Evolutionary conservation across 352 stramenopile species (phyloP).

Genomic region (Phytophthora hybrid): DNA sequence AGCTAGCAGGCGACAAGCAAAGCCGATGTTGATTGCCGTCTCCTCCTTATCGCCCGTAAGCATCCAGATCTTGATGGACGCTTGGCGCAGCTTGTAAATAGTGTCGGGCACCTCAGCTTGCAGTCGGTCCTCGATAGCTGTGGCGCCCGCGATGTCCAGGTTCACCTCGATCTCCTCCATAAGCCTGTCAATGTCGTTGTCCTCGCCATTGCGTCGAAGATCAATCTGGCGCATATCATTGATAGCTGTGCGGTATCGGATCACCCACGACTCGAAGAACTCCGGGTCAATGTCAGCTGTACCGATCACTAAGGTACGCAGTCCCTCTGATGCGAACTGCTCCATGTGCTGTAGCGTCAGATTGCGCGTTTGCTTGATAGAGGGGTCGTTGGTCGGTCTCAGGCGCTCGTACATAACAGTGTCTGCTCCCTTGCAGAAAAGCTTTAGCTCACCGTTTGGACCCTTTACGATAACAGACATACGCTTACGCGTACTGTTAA

Average conservation of each 20-base stretch:
- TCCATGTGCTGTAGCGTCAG: slow-evolving; percentile 90
- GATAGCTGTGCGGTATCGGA: slow-evolving; percentile 74
- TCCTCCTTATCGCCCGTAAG: slow-evolving; percentile 96
- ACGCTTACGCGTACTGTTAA: slow-evolving; percentile 95
- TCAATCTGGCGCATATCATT: slow-evolving; percentile 92
- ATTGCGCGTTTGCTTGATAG: slow-evolving; percentile 60
- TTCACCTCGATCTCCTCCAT: slow-evolving; percentile 92
- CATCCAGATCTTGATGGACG: slow-evolving; percentile 96
- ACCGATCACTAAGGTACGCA: slow-evolving; percentile 92
- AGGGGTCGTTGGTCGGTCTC: slow-evolving; percentile 51
- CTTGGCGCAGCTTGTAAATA: slow-evolving; percentile 92
- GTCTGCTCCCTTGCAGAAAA: slow-evolving; percentile 91
- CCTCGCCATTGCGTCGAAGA: slow-evolving; percentile 67
- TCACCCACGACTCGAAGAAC: slow-evolving; percentile 76
- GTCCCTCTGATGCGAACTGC: slow-evolving; percentile 86
- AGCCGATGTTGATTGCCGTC: slow-evolving; percentile 97
- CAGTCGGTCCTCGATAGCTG: slow-evolving; percentile 95
- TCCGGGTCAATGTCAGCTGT: slow-evolving; percentile 59
- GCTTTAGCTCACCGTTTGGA: slow-evolving; percentile 61
- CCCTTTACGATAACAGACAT: slow-evolving; percentile 93
- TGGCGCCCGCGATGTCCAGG: slow-evolving; percentile 90
- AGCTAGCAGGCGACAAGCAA: slow-evolving; percentile 91
- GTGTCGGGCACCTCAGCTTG: slow-evolving; percentile 93
- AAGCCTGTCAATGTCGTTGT: slow-evolving; percentile 81
- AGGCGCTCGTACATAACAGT: slow-evolving; percentile 92